phyloP scores from a whole-genome alignment of 2,329 filamentous ascomycete genomes.

The Colletotrichum truncatum region DNA sequence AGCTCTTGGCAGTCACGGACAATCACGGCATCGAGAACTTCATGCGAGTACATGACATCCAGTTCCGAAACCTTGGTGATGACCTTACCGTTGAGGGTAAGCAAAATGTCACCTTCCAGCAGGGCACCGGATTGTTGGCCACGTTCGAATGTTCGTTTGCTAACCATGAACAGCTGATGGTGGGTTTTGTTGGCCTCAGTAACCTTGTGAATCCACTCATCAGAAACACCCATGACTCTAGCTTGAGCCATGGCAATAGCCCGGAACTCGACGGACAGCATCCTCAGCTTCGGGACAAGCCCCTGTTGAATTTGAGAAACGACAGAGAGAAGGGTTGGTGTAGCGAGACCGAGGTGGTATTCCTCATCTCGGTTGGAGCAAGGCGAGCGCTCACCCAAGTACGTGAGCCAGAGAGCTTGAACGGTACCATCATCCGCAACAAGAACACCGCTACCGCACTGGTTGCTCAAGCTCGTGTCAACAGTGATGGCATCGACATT shows the following conservation, averaged over 20 bases:
- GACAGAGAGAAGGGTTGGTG: conserved; percentile 89
- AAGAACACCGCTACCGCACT: conserved; percentile 94
- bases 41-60: conserved; percentile 95
- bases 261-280: conserved; percentile 93
- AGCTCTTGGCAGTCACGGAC: conserved; percentile 87
- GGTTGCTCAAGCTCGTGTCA: conserved; percentile 88
- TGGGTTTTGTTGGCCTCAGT: conserved; percentile 88
- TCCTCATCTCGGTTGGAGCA: conserved; percentile 89
- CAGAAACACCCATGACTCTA: conserved; percentile 94
- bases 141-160: conserved; percentile 81
- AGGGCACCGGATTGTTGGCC: conserved; percentile 64
- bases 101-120: conserved; percentile 89
- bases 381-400: conserved; percentile 87
- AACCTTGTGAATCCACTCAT: conserved; percentile 94
- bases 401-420: conserved; percentile 95
- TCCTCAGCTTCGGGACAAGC: conserved; percentile 81
- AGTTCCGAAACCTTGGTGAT: conserved; percentile 94
- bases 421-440: conserved; percentile 91
- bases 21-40: conserved; percentile 83
- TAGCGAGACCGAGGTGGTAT: conserved; percentile 93
- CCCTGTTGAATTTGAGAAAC: conserved; percentile 85
- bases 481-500: conserved; percentile 98
- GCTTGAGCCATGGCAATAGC: conserved; percentile 97
- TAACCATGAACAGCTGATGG: conserved; percentile 98
- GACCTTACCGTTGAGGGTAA: conserved; percentile 89